phyloP scores from a whole-genome alignment of 768 basidiomycete genomes.

The Ramaria rubella region DNA sequence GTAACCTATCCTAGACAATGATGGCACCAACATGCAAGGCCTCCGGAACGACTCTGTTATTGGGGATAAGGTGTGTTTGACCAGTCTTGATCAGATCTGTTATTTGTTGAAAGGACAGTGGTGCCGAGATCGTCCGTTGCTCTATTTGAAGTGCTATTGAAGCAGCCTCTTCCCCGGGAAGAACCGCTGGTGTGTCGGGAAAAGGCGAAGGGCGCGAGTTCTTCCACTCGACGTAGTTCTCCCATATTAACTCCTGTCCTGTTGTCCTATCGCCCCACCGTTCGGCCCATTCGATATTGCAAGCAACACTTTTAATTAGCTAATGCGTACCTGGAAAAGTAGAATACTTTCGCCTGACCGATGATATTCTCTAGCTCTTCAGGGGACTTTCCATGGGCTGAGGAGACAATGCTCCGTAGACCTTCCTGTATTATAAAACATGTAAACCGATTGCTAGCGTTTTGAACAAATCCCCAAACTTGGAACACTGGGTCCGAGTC shows the following conservation, averaged over 20 bases:
- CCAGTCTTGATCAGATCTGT: conserved; percentile 67
- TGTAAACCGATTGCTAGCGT: background rate
- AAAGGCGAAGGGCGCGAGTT: conserved; percentile 1
- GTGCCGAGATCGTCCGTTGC: background rate
- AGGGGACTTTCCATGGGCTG: background rate
- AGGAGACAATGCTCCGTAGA: background rate
- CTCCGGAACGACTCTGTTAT: conserved; percentile 69
- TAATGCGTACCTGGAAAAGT: conserved; percentile 7
- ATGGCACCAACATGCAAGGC: conserved; percentile 45
- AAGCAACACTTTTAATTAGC: background rate
- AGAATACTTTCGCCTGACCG: conserved; percentile 8
- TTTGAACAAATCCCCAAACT: background rate
- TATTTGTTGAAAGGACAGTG: conserved; percentile 59
- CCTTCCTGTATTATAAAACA: conserved; percentile 3
- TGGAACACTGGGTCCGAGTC: background rate
- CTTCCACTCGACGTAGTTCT: conserved; percentile 6
- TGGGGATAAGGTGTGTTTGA: conserved; percentile 65
- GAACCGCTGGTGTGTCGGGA: background rate
- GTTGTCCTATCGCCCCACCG: background rate
- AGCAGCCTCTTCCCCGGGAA: background rate
- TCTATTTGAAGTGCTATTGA: background rate
- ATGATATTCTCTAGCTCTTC: conserved; percentile 7
- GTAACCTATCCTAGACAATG: background rate
- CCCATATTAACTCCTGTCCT: background rate
- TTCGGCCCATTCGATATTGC: background rate